Base-by-base conservation (phyloP, 2,329 filamentous ascomycete genomes). In the Hypoxylon sp. region DNA sequence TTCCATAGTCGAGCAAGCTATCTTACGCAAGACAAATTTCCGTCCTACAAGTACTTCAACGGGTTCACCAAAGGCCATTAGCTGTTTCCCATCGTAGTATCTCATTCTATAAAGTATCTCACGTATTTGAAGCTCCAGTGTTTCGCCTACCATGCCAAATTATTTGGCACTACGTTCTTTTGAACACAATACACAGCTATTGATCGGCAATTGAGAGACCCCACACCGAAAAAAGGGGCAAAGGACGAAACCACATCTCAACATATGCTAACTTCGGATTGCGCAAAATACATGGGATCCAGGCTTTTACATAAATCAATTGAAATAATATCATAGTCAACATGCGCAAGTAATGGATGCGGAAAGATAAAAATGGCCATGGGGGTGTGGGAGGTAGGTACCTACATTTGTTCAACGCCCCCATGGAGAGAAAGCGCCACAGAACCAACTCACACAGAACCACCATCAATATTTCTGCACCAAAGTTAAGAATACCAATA, bases 161-260 rank as follows among this genome's bases (percentile, higher is more conserved):
- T n/a, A n/a, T n/a, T n/a, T n/a, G n/a, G 51, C 53, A 21, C 6
- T 67, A 30, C 5, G 5, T 30, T n/a, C n/a, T n/a, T n/a, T n/a
- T n/a, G n/a, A n/a, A n/a, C n/a, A n/a, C n/a, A n/a, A n/a, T n/a
- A n/a, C n/a, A n/a, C n/a, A n/a, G n/a, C n/a, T n/a, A n/a, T n/a
- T n/a, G n/a, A n/a, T n/a, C n/a, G n/a, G n/a, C n/a, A n/a, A n/a
- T n/a, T n/a, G n/a, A n/a, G n/a, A n/a, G n/a, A n/a, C n/a, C n/a
- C n/a, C n/a, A n/a, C n/a, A n/a, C n/a, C n/a, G n/a, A n/a, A n/a
- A 21, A 53, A 45, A 2, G 71, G 68, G 3, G 74, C 73, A 41
- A 70, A 74, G 14, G 76, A 78, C 48, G 79, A 80, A 67, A 16
- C 8, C 16, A 46, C 12, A 5, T 23, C 11, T 30, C 63, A 3